Evolutionary conservation across 2,329 filamentous ascomycete genomes (phyloP).

Genomic region (Talaromyces sp.): DNA sequence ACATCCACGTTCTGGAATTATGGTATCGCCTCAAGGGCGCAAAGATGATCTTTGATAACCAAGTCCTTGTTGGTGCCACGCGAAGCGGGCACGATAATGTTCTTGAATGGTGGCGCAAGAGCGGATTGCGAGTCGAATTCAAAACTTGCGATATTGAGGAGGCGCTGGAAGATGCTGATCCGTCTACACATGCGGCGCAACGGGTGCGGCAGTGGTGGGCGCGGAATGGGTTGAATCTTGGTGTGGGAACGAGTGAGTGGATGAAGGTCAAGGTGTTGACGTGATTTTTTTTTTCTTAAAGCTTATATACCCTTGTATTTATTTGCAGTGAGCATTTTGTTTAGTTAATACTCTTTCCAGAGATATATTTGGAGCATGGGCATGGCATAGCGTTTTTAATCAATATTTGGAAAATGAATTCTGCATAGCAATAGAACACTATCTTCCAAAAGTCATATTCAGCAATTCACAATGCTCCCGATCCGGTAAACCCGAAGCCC

Average conservation of each 20-base stretch:
- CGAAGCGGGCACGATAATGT: constrained; percentile 81
- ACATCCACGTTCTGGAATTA: constrained; percentile 76
- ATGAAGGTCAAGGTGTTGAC: constrained; percentile 72
- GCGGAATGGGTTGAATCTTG: constrained; percentile 74
- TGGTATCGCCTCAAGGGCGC: constrained; percentile 75
- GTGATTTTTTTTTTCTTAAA: constrained; percentile 5
- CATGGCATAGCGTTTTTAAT: constrained; percentile 3
- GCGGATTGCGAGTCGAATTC: constrained; percentile 76
- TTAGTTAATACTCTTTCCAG: too few relatives aligned
- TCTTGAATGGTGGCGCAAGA: constrained; percentile 85
- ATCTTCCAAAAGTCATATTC: not conserved
- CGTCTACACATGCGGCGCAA: constrained; percentile 65
- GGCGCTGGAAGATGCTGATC: constrained; percentile 75
- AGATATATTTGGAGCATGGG: not conserved
- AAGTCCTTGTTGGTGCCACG: constrained; percentile 81
- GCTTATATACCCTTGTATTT: constrained; percentile 16
- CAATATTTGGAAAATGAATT: not conserved
- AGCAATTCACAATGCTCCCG: constrained; percentile 10
- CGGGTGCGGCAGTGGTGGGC: constrained; percentile 85
- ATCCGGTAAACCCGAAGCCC: constrained; percentile 11
- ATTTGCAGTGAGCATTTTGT: not conserved
- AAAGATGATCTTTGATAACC: constrained; percentile 76
- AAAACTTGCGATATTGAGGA: constrained; percentile 95
- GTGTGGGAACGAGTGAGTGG: constrained; percentile 82
- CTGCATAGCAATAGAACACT: not conserved